phyloP scores from a whole-genome alignment of 495 filamentous ascomycete genomes.

The Penicillium cosmopolitanum region DNA sequence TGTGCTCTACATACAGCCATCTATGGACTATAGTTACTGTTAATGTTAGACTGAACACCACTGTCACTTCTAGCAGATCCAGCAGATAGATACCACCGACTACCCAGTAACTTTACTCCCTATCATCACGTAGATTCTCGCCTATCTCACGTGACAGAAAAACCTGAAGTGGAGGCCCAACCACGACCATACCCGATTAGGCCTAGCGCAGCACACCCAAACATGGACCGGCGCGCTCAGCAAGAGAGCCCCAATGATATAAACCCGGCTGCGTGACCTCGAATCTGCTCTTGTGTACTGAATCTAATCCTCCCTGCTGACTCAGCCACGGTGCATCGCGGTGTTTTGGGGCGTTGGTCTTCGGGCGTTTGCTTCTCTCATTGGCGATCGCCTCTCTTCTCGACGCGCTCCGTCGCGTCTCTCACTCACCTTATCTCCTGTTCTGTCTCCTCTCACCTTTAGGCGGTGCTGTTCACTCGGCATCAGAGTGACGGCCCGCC shows the following conservation, averaged over 20 bases:
- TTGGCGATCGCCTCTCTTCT: slow-evolving; percentile 5
- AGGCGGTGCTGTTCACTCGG: slow-evolving; percentile 32
- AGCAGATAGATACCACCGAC: not conserved
- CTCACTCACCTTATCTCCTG: slow-evolving; percentile 11
- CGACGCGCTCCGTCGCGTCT: slow-evolving; percentile 21
- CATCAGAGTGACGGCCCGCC: slow-evolving; percentile 38
- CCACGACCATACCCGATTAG: slow-evolving; percentile 25
- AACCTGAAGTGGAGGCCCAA: slow-evolving; percentile 40
- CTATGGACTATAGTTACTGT: no score
- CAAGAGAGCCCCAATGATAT: slow-evolving; percentile 54
- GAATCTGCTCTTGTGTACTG: slow-evolving; percentile 38
- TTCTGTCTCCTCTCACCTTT: slow-evolving; percentile 22
- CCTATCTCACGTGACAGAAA: slow-evolving; percentile 44
- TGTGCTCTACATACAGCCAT: no score
- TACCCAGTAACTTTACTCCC: no score
- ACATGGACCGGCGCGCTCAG: slow-evolving; percentile 50
- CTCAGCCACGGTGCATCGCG: slow-evolving; percentile 22
- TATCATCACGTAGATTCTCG: slow-evolving; percentile 9
- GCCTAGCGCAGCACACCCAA: slow-evolving; percentile 44
- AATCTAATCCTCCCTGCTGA: slow-evolving; percentile 36
- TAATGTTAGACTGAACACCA: not conserved
- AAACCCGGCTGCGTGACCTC: slow-evolving; percentile 56
- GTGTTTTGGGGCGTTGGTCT: slow-evolving; percentile 15
- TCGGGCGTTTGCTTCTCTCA: slow-evolving; percentile 26
- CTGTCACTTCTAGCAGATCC: not conserved